Percentiles rank a stretch among this genome's conserved stretches.
phyloP scores from a whole-genome alignment of 345 rosid genomes.

The Linum tenue region DNA sequence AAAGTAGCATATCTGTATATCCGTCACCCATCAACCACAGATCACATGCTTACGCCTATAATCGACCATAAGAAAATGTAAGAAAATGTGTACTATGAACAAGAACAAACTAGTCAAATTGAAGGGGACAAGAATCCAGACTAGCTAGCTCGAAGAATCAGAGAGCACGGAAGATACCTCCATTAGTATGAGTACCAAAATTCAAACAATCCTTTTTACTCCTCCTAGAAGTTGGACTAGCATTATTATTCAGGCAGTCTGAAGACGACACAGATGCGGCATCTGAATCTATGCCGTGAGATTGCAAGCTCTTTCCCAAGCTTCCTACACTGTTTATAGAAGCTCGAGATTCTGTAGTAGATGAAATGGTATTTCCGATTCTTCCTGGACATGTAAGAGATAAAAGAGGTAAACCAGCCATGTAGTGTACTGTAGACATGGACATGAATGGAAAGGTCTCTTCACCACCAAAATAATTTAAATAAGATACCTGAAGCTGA shows the following conservation, averaged over 20 bases:
- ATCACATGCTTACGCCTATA: no score
- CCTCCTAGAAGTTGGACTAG: conserved; percentile 32
- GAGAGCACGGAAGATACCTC: conserved; percentile 38
- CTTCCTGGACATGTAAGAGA: conserved; percentile 36
- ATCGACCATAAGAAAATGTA: no score
- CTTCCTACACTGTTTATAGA: conserved; percentile 36
- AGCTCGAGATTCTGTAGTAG: conserved; percentile 39
- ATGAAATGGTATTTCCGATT: conserved; percentile 35
- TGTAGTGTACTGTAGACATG: conserved; percentile 1
- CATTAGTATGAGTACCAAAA: conserved; percentile 65
- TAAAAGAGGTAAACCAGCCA: conserved; percentile 21
- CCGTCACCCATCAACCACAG: no score
- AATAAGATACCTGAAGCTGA: conserved; percentile 72
- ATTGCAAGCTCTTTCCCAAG: conserved; percentile 39
- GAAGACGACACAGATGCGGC: conserved; percentile 33
- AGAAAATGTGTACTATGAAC: neutral
- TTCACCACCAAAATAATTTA: conserved; percentile 6
- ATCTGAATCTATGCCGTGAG: conserved; percentile 37
- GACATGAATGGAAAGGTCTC: neutral
- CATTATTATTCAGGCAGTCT: conserved; percentile 28
- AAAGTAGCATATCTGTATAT: no score
- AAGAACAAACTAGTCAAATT: neutral
- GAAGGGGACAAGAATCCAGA: neutral
- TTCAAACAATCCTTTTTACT: conserved; percentile 56
- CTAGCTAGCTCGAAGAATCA: neutral